Percentiles rank a stretch among this genome's conserved stretches.
Evolutionary conservation across 1,139 yeast species (phyloP).

Genomic region (Yamadazyma atmosphaerica): DNA sequence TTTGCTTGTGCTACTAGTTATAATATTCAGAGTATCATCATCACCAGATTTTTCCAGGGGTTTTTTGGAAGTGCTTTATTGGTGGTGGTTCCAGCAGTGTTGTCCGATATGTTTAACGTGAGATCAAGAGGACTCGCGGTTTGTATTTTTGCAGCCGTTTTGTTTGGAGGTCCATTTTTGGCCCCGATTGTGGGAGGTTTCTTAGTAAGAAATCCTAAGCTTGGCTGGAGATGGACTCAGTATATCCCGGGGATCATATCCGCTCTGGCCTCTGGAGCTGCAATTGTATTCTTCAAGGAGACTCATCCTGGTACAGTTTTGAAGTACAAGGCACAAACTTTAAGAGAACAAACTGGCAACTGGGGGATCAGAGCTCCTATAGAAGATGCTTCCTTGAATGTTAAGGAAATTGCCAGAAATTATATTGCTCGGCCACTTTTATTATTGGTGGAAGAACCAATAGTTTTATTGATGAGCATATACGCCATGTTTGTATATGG

Average conservation of each 20-base stretch:
- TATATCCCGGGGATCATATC: slow-evolving; percentile 56
- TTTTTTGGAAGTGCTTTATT: slow-evolving; percentile 43
- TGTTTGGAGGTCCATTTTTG: slow-evolving; percentile 49
- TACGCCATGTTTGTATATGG: slow-evolving; percentile 88
- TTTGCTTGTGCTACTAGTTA: slow-evolving; percentile 43
- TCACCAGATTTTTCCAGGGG: slow-evolving; percentile 43
- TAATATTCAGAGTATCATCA: slow-evolving; percentile 40
- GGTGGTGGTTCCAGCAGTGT: slow-evolving; percentile 46
- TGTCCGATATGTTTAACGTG: slow-evolving; percentile 40
- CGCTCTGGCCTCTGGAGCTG: slow-evolving; percentile 27
- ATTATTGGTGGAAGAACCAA: slow-evolving; percentile 74
- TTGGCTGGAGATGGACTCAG: slow-evolving; percentile 62
- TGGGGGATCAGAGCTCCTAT: slow-evolving; percentile 89
- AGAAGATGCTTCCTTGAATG: slow-evolving; percentile 63
- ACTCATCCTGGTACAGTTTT: slow-evolving; percentile 54
- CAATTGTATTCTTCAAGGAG: slow-evolving; percentile 41
- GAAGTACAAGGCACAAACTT: slow-evolving; percentile 58
- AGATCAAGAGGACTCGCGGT: slow-evolving; percentile 38
- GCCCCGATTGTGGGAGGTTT: slow-evolving; percentile 44
- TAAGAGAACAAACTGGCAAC: slow-evolving; percentile 57
- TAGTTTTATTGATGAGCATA: slow-evolving; percentile 63
- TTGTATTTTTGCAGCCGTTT: slow-evolving; percentile 31
- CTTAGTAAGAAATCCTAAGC: slow-evolving; percentile 27
- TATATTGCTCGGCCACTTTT: slow-evolving; percentile 68
- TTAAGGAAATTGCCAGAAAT: slow-evolving; percentile 67